Percentiles rank a stretch among this genome's conserved stretches.
phyloP scores from a whole-genome alignment of 2,329 filamentous ascomycete species.

The Phialophora tarda region DNA sequence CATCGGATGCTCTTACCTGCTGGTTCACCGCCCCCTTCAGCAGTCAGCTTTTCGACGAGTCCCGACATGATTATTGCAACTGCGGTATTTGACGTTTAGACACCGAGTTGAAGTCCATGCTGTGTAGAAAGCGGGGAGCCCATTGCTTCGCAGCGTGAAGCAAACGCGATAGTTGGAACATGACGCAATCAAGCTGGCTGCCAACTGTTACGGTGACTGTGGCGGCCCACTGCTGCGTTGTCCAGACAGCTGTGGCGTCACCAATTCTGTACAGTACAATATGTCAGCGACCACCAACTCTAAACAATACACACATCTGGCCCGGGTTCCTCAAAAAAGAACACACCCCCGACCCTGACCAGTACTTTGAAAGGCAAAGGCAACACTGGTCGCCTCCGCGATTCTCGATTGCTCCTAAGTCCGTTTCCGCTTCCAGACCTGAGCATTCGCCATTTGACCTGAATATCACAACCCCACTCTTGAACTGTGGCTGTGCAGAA shows the following conservation, averaged over 20 bases:
- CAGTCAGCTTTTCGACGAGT: conserved; percentile 34
- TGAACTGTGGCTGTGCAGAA: neutral
- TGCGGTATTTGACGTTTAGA: conserved; percentile 16
- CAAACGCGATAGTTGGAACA: conserved; percentile 8
- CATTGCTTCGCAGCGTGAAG: conserved; percentile 3
- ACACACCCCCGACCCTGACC: too few relatives aligned
- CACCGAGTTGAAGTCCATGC: neutral
- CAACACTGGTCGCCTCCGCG: too few relatives aligned
- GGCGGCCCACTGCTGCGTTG: neutral
- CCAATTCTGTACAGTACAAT: neutral
- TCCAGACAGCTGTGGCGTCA: conserved; percentile 4
- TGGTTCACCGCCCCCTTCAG: conserved; percentile 33
- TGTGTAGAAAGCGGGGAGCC: conserved; percentile 3
- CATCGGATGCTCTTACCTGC: conserved; percentile 30
- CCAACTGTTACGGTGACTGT: neutral
- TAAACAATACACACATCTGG: too few relatives aligned
- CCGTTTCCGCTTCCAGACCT: neutral
- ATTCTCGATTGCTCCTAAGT: neutral
- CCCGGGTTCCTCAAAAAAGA: too few relatives aligned
- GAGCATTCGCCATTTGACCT: neutral
- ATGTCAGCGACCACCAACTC: too few relatives aligned
- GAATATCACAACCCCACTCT: neutral
- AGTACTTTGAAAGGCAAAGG: too few relatives aligned
- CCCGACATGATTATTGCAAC: conserved; percentile 29
- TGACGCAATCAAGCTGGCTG: conserved; percentile 13